Evolutionary conservation across 495 filamentous ascomycete genomes (phyloP).

Genomic region (Podospora sp.): DNA sequence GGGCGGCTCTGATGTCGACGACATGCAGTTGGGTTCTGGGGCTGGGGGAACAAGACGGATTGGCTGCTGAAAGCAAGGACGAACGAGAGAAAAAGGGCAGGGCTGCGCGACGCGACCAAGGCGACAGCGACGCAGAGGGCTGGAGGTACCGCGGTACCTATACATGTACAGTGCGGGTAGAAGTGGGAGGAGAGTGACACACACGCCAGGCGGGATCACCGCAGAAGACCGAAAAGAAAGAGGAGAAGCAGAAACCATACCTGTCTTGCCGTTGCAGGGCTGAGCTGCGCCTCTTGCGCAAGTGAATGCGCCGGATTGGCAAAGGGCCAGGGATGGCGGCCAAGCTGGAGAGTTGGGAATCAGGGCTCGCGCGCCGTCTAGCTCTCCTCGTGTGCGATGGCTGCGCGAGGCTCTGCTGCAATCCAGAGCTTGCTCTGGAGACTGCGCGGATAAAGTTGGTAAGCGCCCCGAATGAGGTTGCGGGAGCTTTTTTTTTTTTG

Average conservation of each 20-base stretch:
- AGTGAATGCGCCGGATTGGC: constrained; percentile 10
- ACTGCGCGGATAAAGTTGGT: constrained; percentile 22
- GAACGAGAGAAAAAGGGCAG: constrained; percentile 7
- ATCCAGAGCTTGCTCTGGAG: not conserved
- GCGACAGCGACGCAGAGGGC: not conserved
- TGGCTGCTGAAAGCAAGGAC: not conserved
- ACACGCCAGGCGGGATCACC: not conserved
- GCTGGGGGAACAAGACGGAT: constrained; percentile 2
- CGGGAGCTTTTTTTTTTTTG: constrained; percentile 5
- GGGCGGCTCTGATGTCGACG: constrained; percentile 8
- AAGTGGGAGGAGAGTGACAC: constrained; percentile 9
- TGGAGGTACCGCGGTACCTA: not conserved
- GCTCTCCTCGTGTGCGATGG: not conserved
- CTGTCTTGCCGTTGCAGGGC: constrained; percentile 21
- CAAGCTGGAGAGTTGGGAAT: not conserved
- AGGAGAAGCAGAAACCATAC: constrained; percentile 15
- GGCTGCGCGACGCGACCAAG: constrained; percentile 17
- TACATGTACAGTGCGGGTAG: not conserved
- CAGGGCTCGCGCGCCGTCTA: constrained; percentile 2
- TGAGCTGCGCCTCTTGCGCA: constrained; percentile 25
- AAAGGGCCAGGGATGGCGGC: not conserved
- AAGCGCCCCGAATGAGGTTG: constrained; percentile 29
- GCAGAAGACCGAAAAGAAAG: constrained; percentile 5
- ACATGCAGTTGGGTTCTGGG: not conserved
- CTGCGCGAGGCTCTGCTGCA: constrained; percentile 3